phyloP scores from a whole-genome alignment of 2,329 filamentous ascomycete genomes.

The Didymella sp. region DNA sequence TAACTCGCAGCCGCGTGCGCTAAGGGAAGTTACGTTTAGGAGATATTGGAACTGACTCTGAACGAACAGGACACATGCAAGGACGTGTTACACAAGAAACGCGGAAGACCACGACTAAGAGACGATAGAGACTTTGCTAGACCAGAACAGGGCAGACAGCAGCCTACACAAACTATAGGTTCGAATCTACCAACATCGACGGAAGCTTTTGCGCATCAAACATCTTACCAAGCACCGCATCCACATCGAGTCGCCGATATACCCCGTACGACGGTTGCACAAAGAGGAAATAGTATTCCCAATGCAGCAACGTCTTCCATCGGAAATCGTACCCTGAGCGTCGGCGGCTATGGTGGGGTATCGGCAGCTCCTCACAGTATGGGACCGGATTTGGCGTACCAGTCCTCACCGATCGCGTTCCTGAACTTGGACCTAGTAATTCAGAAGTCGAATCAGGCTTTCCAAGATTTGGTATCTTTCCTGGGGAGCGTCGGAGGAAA shows the following conservation, averaged over 20 bases:
- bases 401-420: constrained; percentile 49
- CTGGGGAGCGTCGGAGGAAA: constrained; percentile 49
- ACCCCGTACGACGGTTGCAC: constrained; percentile 29
- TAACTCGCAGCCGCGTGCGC: constrained; percentile 1
- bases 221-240: constrained; percentile 30
- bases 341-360: constrained; percentile 28
- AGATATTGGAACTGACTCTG: constrained; percentile 23
- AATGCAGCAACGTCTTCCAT: constrained; percentile 24
- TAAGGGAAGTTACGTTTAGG: constrained; percentile 16
- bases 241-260: constrained; percentile 35
- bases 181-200: constrained; percentile 27
- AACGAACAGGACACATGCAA: constrained; percentile 71
- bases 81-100: constrained; percentile 86
- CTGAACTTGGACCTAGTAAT: constrained; percentile 58
- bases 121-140: constrained; percentile 58
- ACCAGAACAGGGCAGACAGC: constrained; percentile 39
- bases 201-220: constrained; percentile 33
- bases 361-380: constrained; percentile 30
- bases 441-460: constrained; percentile 54
- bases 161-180: constrained; percentile 36
- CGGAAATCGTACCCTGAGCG: constrained; percentile 24
- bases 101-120: constrained; percentile 77
- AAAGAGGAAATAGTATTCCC: constrained; percentile 26
- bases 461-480: constrained; percentile 53
- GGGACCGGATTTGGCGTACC: constrained; percentile 38